These are phyloP conservation scores for Seminavis robusta DNA, from an alignment of 108 stramenopile species.

Conservation along the genomic window DNA sequence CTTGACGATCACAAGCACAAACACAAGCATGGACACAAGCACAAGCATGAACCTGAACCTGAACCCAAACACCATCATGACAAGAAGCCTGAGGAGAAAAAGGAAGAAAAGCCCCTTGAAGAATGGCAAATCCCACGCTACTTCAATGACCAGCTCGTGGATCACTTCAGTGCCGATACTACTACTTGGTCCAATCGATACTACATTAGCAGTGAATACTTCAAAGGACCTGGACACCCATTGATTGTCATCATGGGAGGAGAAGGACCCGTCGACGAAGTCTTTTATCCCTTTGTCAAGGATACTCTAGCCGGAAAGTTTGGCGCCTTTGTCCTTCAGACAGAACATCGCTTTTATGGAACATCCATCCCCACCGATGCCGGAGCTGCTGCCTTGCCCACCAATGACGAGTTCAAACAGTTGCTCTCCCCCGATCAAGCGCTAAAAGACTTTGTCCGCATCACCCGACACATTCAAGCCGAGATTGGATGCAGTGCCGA, in stretches of 20 bases:
- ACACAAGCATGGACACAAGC: too few relatives aligned
- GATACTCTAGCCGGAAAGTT: slow-evolving; percentile 41
- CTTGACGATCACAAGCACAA: too few relatives aligned
- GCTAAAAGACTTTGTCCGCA: slow-evolving; percentile 18
- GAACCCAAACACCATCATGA: too few relatives aligned
- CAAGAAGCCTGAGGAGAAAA: too few relatives aligned
- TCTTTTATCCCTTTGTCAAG: slow-evolving; percentile 28
- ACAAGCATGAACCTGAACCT: too few relatives aligned
- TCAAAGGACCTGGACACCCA: slow-evolving; percentile 68
- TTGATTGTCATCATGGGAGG: slow-evolving; percentile 76
- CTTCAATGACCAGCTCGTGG: slow-evolving; percentile 34
- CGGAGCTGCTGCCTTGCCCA: background rate
- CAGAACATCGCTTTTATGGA: slow-evolving; percentile 69
- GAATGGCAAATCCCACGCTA: too few relatives aligned
- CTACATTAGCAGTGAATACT: slow-evolving; percentile 44
- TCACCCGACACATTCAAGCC: slow-evolving; percentile 15
- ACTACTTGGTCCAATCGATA: slow-evolving; percentile 58
- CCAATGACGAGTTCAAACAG: slow-evolving; percentile 18
- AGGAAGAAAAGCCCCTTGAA: too few relatives aligned
- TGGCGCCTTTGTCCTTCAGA: slow-evolving; percentile 45
- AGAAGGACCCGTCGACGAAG: slow-evolving; percentile 48
- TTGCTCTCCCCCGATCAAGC: slow-evolving; percentile 53
- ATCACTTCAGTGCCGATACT: slow-evolving; percentile 23
- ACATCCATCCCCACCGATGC: slow-evolving; percentile 37
- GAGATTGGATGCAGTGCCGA: slow-evolving; percentile 41